Conservation (phyloP, 2,329 filamentous ascomycete species). For the Magnaporthales sp. region DNA sequence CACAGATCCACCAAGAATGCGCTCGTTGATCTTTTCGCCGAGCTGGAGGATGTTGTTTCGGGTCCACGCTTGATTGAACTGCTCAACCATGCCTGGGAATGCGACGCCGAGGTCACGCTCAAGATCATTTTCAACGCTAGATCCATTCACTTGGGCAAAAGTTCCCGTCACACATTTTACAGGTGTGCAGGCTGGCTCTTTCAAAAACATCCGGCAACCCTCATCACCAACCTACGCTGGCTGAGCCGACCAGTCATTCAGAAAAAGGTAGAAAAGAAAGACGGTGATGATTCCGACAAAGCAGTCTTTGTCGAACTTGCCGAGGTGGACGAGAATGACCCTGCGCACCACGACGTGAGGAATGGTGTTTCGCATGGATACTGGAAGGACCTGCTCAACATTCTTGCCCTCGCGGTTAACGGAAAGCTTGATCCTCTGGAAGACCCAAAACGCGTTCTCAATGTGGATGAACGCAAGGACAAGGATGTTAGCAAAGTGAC, state of each 20-base stretch:
- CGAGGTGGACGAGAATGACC: conserved; percentile 25
- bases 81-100: conserved; percentile 39
- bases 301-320: conserved; percentile 25
- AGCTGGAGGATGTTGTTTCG: conserved; percentile 33
- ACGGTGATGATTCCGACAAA: conserved; percentile 20
- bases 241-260: conserved; percentile 44
- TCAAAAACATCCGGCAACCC: conserved; percentile 42
- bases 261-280: conserved; percentile 37
- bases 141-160: conserved; percentile 53
- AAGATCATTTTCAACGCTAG: conserved; percentile 53
- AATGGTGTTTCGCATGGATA: conserved; percentile 48
- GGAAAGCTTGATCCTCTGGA: conserved; percentile 32
- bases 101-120: conserved; percentile 38
- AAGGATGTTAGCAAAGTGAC: conserved; percentile 10
- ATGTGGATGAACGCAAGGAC: conserved; percentile 20
- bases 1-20: conserved; percentile 33
- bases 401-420: conserved; percentile 42
- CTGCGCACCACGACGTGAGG: conserved; percentile 28
- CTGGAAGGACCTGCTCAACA: conserved; percentile 53
- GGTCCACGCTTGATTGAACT: conserved; percentile 27
- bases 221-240: conserved; percentile 45
- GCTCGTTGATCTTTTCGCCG: conserved; percentile 45
- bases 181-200: conserved; percentile 47
- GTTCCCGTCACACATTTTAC: conserved; percentile 41
- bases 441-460: conserved; percentile 30